Conservation (phyloP, 495 filamentous ascomycete species). For the Talaromyces nanjingensis region DNA sequence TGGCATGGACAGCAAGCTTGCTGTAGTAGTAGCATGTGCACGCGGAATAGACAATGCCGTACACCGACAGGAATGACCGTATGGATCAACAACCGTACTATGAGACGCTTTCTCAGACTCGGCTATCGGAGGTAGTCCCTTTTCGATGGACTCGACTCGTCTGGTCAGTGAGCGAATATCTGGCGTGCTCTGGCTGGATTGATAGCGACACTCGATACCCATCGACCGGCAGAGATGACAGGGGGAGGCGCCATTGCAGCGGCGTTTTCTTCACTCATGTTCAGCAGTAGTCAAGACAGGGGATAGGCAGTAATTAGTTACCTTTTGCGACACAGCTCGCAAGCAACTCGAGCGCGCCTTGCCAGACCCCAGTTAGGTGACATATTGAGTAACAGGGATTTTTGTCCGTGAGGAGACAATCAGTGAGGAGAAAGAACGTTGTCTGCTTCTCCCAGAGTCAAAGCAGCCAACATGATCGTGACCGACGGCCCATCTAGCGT, state of each 20-base stretch:
- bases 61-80: not conserved
- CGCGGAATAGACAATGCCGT: not conserved
- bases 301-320: not conserved
- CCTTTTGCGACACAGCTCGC: not conserved
- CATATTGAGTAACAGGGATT: not conserved
- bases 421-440: not conserved
- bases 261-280: no score
- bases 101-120: not conserved
- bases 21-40: not conserved
- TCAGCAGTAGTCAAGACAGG: no score
- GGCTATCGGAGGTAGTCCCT: not conserved
- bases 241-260: no score
- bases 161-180: not conserved
- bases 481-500: not conserved
- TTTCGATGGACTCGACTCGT: not conserved
- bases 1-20: not conserved
- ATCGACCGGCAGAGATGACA: no score
- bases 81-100: not conserved
- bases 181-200: not conserved
- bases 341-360: not conserved
- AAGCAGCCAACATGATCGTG: not conserved
- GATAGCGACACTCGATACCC: not conserved
- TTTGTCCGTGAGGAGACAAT: not conserved
- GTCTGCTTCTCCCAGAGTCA: not conserved
- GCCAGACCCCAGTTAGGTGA: not conserved